These are phyloP conservation scores for Metschnikowia rubicola DNA, from an alignment of 805 yeast species.

Conservation along the genomic window DNA sequence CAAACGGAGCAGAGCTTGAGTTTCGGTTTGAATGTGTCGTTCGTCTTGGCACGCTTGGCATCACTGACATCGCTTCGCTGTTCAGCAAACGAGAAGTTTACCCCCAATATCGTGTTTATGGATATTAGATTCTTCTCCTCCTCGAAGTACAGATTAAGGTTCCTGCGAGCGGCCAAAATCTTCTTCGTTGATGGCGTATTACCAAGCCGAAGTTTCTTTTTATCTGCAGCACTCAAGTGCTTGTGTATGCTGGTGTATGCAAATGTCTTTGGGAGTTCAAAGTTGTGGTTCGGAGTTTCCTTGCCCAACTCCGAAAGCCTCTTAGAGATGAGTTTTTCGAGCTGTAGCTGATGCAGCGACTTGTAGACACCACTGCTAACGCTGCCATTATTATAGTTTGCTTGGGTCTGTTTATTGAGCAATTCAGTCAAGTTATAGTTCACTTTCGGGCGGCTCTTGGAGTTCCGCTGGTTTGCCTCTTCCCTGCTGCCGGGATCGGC, in stretches of 20 bases:
- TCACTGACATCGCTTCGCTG: constrained; percentile 23
- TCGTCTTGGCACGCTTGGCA: constrained; percentile 16
- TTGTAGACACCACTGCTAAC: constrained; percentile 34
- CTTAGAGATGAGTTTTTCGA: constrained; percentile 37
- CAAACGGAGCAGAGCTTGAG: constrained; percentile 41
- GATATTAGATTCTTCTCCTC: constrained; percentile 43
- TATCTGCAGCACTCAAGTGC: constrained; percentile 18
- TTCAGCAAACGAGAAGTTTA: constrained; percentile 41
- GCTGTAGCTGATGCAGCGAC: constrained; percentile 40
- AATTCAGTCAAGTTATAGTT: constrained; percentile 42
- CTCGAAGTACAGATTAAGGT: constrained; percentile 43
- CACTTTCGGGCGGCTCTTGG: constrained; percentile 39
- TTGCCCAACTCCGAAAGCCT: constrained; percentile 34
- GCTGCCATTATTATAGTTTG: constrained; percentile 23
- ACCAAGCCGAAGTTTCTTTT: constrained; percentile 33
- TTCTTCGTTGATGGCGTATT: constrained; percentile 43
- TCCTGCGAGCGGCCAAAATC: constrained; percentile 40
- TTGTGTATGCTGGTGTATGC: constrained; percentile 32
- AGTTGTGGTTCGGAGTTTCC: constrained; percentile 28
- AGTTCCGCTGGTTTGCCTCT: constrained; percentile 21
- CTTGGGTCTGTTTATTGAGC: constrained; percentile 41
- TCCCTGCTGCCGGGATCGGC: constrained; percentile 15
- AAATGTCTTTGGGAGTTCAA: constrained; percentile 42
- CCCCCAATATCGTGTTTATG: constrained; percentile 38
- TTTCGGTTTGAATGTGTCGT: constrained; percentile 26